phyloP scores from a whole-genome alignment of 2,329 filamentous ascomycete species.

The Karstenula rhodostoma region DNA sequence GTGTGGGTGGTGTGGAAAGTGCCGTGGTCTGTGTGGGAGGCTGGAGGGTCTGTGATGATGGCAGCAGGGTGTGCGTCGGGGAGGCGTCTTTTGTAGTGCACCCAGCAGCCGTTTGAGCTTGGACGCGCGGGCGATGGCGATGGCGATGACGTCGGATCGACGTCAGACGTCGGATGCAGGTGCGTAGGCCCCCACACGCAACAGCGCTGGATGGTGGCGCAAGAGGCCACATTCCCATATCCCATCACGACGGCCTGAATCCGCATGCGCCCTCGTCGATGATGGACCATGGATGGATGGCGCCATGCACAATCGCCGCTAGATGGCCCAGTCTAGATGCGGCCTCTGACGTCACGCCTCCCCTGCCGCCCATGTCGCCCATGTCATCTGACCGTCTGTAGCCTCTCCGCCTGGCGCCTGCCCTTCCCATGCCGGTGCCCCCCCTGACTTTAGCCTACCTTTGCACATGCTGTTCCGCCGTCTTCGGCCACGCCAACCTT shows the following conservation, averaged over 20 bases:
- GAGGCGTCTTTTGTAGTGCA: constrained; percentile 1
- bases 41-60: constrained; percentile 1
- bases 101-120: background rate
- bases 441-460: background rate
- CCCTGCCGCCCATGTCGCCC: too few species aligned
- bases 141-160: constrained; percentile 4
- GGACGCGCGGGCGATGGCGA: background rate
- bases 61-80: background rate
- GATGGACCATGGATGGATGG: background rate
- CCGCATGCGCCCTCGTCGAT: background rate
- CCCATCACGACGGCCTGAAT: background rate
- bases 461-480: background rate
- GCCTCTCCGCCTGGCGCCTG: background rate
- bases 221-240: background rate
- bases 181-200: background rate
- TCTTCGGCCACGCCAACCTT: background rate
- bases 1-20: background rate
- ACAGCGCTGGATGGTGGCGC: background rate
- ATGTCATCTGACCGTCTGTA: background rate
- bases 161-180: constrained; percentile 2
- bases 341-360: background rate
- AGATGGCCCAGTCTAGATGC: constrained; percentile 8
- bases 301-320: background rate
- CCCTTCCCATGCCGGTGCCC: background rate
- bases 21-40: background rate